Evolutionary conservation across 495 filamentous ascomycete genomes (phyloP).

Genomic region (Hyaloscypha variabilis): DNA sequence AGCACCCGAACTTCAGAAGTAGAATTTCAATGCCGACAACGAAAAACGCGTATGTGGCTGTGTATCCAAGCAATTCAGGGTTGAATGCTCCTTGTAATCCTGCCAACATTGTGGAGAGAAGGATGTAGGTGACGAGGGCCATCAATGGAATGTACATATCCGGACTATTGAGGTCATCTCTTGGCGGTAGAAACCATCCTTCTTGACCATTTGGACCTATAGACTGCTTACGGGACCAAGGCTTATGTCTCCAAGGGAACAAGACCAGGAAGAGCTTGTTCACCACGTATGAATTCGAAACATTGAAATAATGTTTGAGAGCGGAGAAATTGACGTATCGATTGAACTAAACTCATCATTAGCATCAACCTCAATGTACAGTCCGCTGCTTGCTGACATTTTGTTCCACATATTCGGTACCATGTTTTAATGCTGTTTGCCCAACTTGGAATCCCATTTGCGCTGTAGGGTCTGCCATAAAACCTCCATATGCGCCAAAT

Average conservation of each 20-base stretch:
- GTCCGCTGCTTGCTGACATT: constrained; percentile 60
- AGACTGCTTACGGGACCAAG: constrained; percentile 81
- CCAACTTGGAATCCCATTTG: constrained; percentile 96
- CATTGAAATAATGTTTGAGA: constrained; percentile 97
- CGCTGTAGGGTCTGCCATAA: constrained; percentile 95
- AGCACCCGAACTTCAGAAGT: constrained; percentile 87
- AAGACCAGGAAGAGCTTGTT: constrained; percentile 86
- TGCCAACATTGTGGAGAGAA: constrained; percentile 85
- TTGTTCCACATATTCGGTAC: constrained; percentile 90
- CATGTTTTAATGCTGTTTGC: constrained; percentile 83
- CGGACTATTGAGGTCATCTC: constrained; percentile 95
- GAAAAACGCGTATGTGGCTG: constrained; percentile 78
- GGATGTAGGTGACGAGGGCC: constrained; percentile 96
- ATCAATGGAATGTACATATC: constrained; percentile 99
- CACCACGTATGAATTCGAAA: constrained; percentile 89
- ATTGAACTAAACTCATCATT: constrained; percentile 68
- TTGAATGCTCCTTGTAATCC: constrained; percentile 93
- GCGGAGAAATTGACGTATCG: constrained; percentile 89
- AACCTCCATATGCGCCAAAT: constrained; percentile 75
- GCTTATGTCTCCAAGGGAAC: constrained; percentile 96
- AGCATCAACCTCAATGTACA: background rate
- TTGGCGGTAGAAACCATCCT: constrained; percentile 88
- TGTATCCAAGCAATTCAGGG: constrained; percentile 87
- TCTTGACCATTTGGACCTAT: constrained; percentile 70
- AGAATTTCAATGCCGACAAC: constrained; percentile 87